Evolutionary conservation across 495 filamentous ascomycete genomes (phyloP).

Genomic region (Aspergillus wentii): DNA sequence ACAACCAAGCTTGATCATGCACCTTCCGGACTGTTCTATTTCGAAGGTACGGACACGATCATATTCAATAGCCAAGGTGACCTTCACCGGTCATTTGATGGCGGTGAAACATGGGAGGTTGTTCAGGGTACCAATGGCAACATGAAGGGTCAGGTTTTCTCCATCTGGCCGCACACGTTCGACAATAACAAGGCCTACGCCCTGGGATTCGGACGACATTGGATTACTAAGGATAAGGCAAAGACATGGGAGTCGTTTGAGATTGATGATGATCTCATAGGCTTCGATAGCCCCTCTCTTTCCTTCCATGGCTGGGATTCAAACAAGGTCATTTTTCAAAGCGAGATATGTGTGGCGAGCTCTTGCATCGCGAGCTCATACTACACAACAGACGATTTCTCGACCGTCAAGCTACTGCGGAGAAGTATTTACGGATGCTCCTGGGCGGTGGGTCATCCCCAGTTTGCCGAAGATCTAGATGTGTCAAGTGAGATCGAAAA

Average conservation of each 20-base stretch:
- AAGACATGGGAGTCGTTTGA: constrained; percentile 73
- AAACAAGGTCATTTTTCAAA: constrained; percentile 77
- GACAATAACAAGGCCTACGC: constrained; percentile 75
- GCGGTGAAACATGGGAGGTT: constrained; percentile 66
- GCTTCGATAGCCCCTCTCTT: constrained; percentile 40
- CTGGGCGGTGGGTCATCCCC: constrained; percentile 72
- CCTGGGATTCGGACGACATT: constrained; percentile 66
- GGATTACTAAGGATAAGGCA: constrained; percentile 74
- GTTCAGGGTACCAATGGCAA: constrained; percentile 53
- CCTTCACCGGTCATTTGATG: constrained; percentile 70
- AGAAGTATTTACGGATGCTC: constrained; percentile 65
- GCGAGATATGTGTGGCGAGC: constrained; percentile 52
- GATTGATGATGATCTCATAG: constrained; percentile 44
- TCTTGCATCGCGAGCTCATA: constrained; percentile 46
- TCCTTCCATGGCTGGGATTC: constrained; percentile 76
- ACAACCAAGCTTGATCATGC: constrained; percentile 54
- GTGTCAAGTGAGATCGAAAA: constrained; percentile 52
- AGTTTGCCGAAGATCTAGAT: constrained; percentile 61
- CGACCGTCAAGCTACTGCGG: constrained; percentile 55
- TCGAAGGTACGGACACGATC: constrained; percentile 76
- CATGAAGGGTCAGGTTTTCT: constrained; percentile 50
- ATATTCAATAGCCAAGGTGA: constrained; percentile 59
- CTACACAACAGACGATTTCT: constrained; percentile 85
- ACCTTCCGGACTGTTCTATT: constrained; percentile 72
- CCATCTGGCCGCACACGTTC: constrained; percentile 68